Percentiles rank a stretch among this genome's conserved stretches.
Conservation (phyloP, 2,329 filamentous ascomycete genomes). For the Paecilomyces sp. region DNA sequence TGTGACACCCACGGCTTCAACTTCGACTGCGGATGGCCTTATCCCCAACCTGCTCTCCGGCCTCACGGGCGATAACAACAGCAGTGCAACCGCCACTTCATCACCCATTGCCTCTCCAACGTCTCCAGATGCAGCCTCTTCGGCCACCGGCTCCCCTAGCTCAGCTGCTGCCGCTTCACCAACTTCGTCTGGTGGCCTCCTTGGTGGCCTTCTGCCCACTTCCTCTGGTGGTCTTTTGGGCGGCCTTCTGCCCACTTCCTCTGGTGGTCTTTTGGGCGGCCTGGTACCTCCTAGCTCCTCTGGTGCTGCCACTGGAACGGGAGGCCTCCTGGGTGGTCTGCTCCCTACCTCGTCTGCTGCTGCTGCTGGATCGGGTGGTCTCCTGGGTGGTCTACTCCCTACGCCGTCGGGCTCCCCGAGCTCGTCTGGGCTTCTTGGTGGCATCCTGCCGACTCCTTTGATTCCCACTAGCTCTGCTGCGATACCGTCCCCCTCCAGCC, state of each 20-base stretch:
- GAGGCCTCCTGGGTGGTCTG: not conserved
- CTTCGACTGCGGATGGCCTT: not conserved
- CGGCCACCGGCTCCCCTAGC: not conserved
- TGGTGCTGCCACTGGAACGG: slow-evolving; percentile 2
- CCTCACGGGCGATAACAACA: not conserved
- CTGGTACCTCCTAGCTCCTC: not conserved
- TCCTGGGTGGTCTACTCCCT: not conserved
- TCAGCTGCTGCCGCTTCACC: not conserved
- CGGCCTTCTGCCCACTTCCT: not conserved
- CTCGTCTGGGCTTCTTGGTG: slow-evolving; percentile 1
- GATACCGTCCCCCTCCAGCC: not conserved
- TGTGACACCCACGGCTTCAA: not conserved
- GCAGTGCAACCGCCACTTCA: not conserved
- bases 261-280: not conserved
- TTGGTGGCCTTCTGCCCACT: not conserved
- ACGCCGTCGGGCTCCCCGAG: not conserved
- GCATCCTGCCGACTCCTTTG: not conserved
- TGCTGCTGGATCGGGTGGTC: slow-evolving; percentile 1
- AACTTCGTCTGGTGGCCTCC: not conserved
- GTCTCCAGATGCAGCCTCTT: not conserved
- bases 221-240: not conserved
- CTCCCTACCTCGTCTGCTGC: not conserved
- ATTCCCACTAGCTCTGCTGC: not conserved
- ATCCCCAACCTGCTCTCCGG: not conserved
- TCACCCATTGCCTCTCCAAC: not conserved